A percentile compares a stretch with the other conserved stretches of the same genome.
These are phyloP conservation scores for Dactylonectria macrodidyma DNA, from an alignment of 2,329 filamentous ascomycete genomes.

Conservation along the genomic window DNA sequence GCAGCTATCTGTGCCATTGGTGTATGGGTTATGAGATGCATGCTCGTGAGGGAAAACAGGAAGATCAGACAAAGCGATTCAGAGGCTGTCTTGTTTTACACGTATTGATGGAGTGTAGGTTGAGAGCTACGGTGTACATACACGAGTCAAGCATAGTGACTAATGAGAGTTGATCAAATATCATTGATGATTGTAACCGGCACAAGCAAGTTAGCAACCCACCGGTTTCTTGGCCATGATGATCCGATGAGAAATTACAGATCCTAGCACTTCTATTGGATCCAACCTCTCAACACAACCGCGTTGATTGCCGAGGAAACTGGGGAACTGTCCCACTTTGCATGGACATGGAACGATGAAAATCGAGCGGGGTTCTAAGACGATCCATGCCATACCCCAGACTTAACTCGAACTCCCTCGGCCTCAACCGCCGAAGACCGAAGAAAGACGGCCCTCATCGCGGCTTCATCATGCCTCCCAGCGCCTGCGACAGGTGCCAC, in stretches of 20 bases:
- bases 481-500: constrained; percentile 58
- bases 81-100: constrained; percentile 43
- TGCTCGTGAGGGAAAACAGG: constrained; percentile 47
- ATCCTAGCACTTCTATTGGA: background rate
- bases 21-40: constrained; percentile 46
- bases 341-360: constrained; percentile 16
- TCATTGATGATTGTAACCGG: too few relatives aligned
- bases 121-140: background rate
- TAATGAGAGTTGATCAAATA: too few relatives aligned
- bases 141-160: background rate
- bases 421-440: constrained; percentile 35
- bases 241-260: background rate
- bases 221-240: background rate
- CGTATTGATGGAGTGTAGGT: constrained; percentile 30
- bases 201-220: background rate
- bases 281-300: background rate
- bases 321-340: constrained; percentile 2
- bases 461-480: constrained; percentile 32
- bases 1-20: constrained; percentile 53
- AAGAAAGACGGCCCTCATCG: background rate
- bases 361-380: constrained; percentile 33
- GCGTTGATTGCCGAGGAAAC: background rate
- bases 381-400: background rate
- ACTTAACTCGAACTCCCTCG: constrained; percentile 14
- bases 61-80: constrained; percentile 44